A percentile compares a stretch with the other conserved stretches of the same genome.
Conservation (phyloP, 2,329 filamentous ascomycete genomes). For the Penicillium concentricum region DNA sequence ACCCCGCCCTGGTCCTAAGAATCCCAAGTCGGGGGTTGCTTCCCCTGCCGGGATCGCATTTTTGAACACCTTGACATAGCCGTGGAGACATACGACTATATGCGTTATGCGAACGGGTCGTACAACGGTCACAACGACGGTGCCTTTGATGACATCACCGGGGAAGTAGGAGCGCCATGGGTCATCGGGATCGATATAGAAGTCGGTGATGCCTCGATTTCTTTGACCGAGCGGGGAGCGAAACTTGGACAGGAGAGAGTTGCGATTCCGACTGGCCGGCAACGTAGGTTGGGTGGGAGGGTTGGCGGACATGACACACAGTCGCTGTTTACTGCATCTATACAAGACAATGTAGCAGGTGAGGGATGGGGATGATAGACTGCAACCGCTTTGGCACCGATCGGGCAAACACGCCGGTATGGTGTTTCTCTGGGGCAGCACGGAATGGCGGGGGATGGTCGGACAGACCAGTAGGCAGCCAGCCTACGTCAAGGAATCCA, state of each 20-base stretch:
- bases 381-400: slow-evolving; percentile 8
- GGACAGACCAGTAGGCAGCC: slow-evolving; percentile 6
- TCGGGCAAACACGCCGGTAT: slow-evolving; percentile 1
- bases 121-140: slow-evolving; percentile 58
- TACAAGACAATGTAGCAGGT: slow-evolving; percentile 25
- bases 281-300: slow-evolving; percentile 33
- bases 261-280: slow-evolving; percentile 42
- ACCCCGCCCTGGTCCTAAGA: slow-evolving; percentile 55
- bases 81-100: slow-evolving; percentile 62
- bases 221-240: slow-evolving; percentile 54
- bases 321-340: slow-evolving; percentile 33
- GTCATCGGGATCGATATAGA: slow-evolving; percentile 62
- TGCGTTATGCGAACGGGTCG: slow-evolving; percentile 64
- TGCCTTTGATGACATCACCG: slow-evolving; percentile 61
- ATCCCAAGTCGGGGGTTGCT: slow-evolving; percentile 49
- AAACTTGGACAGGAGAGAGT: slow-evolving; percentile 53
- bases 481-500: slow-evolving; percentile 7
- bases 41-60: slow-evolving; percentile 59
- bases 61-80: slow-evolving; percentile 65
- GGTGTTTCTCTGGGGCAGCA: slow-evolving; percentile 1
- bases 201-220: slow-evolving; percentile 59
- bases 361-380: slow-evolving; percentile 9
- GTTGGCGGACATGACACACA: slow-evolving; percentile 45
- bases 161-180: slow-evolving; percentile 63
- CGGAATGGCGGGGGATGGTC: slow-evolving; percentile 4